phyloP scores from a whole-genome alignment of 2,329 filamentous ascomycete genomes.

The Rugonectria rugulosa region DNA sequence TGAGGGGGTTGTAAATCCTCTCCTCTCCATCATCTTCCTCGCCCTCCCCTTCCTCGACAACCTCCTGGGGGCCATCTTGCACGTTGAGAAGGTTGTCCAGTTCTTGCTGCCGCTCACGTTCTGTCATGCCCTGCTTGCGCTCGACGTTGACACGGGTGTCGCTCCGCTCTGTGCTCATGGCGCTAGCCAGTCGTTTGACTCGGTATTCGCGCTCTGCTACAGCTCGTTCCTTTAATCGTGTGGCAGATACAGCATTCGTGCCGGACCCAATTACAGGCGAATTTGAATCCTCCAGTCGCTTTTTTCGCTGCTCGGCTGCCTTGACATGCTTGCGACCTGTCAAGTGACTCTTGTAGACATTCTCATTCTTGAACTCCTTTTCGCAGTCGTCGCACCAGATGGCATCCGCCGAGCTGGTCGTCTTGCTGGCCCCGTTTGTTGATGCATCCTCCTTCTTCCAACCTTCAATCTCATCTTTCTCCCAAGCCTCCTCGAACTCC shows the following conservation, averaged over 20 bases:
- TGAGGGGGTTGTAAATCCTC: conserved; percentile 95
- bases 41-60: conserved; percentile 65
- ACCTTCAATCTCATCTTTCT: conserved; percentile 77
- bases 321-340: conserved; percentile 93
- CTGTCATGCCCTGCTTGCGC: conserved; percentile 96
- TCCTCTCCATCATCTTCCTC: conserved; percentile 83
- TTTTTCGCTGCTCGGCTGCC: conserved; percentile 72
- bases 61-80: conserved; percentile 42
- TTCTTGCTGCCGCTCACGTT: conserved; percentile 92
- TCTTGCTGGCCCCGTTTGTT: conserved; percentile 41
- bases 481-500: conserved; percentile 87
- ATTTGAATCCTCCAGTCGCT: conserved; percentile 51
- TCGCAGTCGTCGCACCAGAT: conserved; percentile 92
- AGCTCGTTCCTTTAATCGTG: conserved; percentile 82
- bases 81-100: conserved; percentile 80
- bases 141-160: conserved; percentile 96
- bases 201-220: conserved; percentile 90
- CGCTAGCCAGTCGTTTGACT: conserved; percentile 78
- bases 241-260: conserved; percentile 47
- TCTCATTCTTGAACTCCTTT: conserved; percentile 94
- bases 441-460: conserved; percentile 70
- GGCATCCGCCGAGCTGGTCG: conserved; percentile 61
- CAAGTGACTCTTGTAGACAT: conserved; percentile 90
- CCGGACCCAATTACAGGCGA: conserved; percentile 39
- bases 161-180: conserved; percentile 86